These are phyloP conservation scores for Apiospora malaysiana DNA, from an alignment of 2,329 filamentous ascomycete species.

Conservation along the genomic window DNA sequence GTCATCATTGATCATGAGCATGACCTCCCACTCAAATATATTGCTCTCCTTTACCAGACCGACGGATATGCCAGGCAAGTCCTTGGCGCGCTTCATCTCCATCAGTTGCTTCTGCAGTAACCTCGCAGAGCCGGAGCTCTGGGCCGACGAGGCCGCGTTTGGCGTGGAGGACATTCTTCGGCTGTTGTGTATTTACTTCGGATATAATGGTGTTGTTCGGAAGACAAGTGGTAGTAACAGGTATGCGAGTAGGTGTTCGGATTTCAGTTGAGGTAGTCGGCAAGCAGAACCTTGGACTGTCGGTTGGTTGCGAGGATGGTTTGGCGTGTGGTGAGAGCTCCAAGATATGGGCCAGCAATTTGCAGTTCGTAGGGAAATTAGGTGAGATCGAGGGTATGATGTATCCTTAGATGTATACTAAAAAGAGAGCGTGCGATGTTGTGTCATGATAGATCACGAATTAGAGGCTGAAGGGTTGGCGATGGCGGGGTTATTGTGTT, in stretches of 20 bases:
- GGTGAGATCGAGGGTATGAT: neutral
- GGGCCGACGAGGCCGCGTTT: constrained; percentile 17
- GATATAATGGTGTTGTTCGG: neutral
- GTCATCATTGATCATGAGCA: constrained; percentile 97
- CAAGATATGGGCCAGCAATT: neutral
- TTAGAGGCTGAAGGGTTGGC: neutral
- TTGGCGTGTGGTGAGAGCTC: neutral
- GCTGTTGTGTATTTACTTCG: neutral
- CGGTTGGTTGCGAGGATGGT: neutral
- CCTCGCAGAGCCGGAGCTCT: constrained; percentile 65
- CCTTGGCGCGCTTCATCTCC: constrained; percentile 89
- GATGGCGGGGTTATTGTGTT: constrained; percentile 4
- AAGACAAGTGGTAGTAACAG: neutral
- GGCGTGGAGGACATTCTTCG: constrained; percentile 3
- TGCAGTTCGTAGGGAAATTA: neutral
- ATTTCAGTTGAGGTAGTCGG: neutral
- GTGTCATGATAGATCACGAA: neutral
- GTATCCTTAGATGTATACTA: neutral
- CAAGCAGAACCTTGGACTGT: neutral
- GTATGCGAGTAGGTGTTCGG: neutral
- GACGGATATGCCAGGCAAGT: constrained; percentile 93
- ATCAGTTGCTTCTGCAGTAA: constrained; percentile 88
- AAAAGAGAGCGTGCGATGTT: neutral
- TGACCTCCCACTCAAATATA: constrained; percentile 97
- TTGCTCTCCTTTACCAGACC: constrained; percentile 85